Conservation (phyloP, 208 protist genomes). For the Leishmania amazonensis region DNA sequence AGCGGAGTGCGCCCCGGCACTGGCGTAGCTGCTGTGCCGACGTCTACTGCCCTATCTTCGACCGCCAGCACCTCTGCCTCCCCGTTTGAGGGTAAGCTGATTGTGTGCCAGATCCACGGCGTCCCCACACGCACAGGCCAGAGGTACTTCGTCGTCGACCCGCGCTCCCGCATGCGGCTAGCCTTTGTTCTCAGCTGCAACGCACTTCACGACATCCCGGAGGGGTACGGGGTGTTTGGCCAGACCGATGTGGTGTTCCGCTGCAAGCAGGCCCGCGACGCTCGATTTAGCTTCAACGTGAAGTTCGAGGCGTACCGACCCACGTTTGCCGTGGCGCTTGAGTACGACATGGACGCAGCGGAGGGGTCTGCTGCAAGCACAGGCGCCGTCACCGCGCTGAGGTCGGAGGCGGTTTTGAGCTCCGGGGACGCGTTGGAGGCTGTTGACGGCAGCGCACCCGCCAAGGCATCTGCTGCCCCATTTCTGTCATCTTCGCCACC, state of each 20-base stretch:
- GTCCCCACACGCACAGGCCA: constrained; percentile 56
- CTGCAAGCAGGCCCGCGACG: constrained; percentile 86
- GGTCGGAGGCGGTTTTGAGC: not conserved
- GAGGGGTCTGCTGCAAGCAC: not conserved
- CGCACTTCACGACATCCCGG: constrained; percentile 38
- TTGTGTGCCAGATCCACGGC: constrained; percentile 75
- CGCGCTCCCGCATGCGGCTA: constrained; percentile 73
- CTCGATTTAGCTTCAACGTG: constrained; percentile 66
- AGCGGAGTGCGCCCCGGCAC: not conserved
- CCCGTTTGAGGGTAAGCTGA: constrained; percentile 62
- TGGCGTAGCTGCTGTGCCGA: not conserved
- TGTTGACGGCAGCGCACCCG: not conserved
- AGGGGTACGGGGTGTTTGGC: constrained; percentile 46
- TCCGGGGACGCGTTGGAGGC: not conserved
- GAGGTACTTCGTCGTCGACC: constrained; percentile 81
- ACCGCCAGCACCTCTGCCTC: constrained; percentile 15
- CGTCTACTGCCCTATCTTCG: not conserved
- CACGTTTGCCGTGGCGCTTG: constrained; percentile 59
- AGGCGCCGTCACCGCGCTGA: not conserved
- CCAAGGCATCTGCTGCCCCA: constrained; percentile 13
- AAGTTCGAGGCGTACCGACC: constrained; percentile 67
- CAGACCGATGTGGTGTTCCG: constrained; percentile 83
- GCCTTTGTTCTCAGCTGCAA: constrained; percentile 72
- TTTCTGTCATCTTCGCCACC: not conserved
- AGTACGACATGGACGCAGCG: constrained; percentile 36